Percentiles rank a stretch among this genome's conserved stretches.
Evolutionary conservation across 164 flowering plant species (phyloP).

Genomic region (Brasenia schreberi): DNA sequence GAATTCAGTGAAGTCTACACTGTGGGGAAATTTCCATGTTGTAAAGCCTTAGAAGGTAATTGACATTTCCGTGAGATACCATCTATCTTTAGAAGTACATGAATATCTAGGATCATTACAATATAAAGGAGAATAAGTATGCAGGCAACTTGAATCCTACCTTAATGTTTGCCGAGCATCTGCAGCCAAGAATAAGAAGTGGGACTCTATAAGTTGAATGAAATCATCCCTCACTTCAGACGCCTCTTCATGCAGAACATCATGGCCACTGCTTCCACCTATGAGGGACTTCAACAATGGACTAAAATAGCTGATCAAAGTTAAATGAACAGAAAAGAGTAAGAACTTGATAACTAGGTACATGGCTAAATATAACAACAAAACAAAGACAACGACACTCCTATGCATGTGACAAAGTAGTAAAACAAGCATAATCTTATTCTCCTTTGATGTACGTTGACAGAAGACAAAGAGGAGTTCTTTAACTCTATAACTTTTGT

Average conservation of each 20-base stretch:
- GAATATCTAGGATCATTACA: too few species aligned
- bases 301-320: conserved; percentile 63
- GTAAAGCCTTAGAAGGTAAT: neutral
- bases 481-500: too few species aligned
- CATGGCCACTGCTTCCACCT: conserved; percentile 28
- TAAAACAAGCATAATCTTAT: too few species aligned
- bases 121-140: neutral
- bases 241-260: conserved; percentile 44
- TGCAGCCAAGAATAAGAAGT: conserved; percentile 86
- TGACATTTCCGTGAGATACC: neutral
- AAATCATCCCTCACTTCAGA: conserved; percentile 54
- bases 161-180: conserved; percentile 88
- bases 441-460: too few species aligned
- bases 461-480: too few species aligned
- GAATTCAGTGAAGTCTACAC: neutral
- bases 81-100: too few species aligned
- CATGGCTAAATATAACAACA: too few species aligned
- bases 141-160: conserved; percentile 14
- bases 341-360: too few species aligned
- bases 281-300: conserved; percentile 70
- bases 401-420: too few species aligned
- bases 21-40: neutral
- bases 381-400: too few species aligned
- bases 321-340: too few species aligned
- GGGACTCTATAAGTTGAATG: conserved; percentile 52